phyloP scores from a whole-genome alignment of 75 land plant species.

The Cryptomeria japonica region DNA sequence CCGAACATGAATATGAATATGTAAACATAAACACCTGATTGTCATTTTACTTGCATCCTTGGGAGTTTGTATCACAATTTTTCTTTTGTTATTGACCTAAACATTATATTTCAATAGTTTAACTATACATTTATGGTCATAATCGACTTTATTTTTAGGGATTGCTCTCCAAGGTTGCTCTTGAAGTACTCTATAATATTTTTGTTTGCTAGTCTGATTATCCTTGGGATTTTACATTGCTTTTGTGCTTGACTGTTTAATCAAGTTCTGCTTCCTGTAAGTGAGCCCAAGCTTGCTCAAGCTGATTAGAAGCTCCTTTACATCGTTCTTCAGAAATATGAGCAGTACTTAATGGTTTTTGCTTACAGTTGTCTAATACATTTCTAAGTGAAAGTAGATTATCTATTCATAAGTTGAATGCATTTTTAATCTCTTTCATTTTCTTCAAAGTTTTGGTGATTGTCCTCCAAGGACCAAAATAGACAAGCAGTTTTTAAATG shows the following conservation, averaged over 20 bases:
- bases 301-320: no score
- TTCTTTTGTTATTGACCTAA: neutral
- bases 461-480: neutral
- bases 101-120: neutral
- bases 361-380: no score
- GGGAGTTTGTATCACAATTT: neutral
- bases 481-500: neutral
- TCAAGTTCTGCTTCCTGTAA: neutral
- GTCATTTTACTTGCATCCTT: neutral
- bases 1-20: no score
- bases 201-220: neutral
- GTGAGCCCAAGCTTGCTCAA: no score
- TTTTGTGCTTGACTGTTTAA: neutral
- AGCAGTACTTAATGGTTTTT: no score
- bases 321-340: no score
- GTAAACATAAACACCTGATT: no score
- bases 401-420: no score
- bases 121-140: neutral
- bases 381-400: no score
- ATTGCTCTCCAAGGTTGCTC: neutral
- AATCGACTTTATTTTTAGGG: neutral
- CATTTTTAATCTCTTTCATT: neutral
- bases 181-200: neutral
- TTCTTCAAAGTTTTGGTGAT: neutral
- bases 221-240: neutral